Evolutionary conservation across 768 basidiomycete species (phyloP), one percentile per base, ranked within the genome.

Genomic region (Dentipellis fragilis): DNA sequence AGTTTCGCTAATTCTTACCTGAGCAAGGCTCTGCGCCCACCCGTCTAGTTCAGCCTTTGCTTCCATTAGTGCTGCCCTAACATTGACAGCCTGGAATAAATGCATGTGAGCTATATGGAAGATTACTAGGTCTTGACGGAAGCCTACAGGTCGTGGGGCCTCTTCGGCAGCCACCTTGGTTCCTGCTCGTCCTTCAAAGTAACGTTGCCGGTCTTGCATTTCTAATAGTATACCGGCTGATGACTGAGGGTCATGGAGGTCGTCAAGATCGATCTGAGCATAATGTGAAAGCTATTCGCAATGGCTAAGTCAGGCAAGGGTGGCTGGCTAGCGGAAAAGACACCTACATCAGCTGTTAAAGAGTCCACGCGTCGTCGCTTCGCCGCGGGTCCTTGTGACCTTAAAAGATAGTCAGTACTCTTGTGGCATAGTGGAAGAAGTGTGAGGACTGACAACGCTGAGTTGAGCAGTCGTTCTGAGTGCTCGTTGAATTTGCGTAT

Each of bases 401-500:
- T 48, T 49, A 10, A 47, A 56, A 47, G 36, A 22, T 23, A 55
- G 57, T 49, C 54, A 22, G 21, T 54, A 29, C 39, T 58, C 16
- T 17, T 36, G 29, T 35, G 21, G 34, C 56, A 1, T 23, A 10
- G 42, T 17, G 23, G 54, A 37, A 16, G 35, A 38, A 48, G 16
- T 61, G 68, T 2, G 16, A 12, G 8, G n/a, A 65, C 74, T 62
- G 64, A 88, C 89, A 91, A 64, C 4, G 88, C 85, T 45, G 89
- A 84, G 56, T 87, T 85, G 12, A 98, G 72, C 10, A 97, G 73
- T 61, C 93, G 73, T 62, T 95, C 92, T 0, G 93, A 96, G 68
- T 99, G 96, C 65, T 97, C 93, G 64, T 98, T 99, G 72, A 99
- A 98, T 66, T 94, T 89, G 50, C 95, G 80, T 60, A 99, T 98